A percentile compares a stretch with the other conserved stretches of the same genome.
These are phyloP conservation scores for Debaryomyces nepalensis DNA, from an alignment of 1,139 yeast species.

Conservation along the genomic window DNA sequence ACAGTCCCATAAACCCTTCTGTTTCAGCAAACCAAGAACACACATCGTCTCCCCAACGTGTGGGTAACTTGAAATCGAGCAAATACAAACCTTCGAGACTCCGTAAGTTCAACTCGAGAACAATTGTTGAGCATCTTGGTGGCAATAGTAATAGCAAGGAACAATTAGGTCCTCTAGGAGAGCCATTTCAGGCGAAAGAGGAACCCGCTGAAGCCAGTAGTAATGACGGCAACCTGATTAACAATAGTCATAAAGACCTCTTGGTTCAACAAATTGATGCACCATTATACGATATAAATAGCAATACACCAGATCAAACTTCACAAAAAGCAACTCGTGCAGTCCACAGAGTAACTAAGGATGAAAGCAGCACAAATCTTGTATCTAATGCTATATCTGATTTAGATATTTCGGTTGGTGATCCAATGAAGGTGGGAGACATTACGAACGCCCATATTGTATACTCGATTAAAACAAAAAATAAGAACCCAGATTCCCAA, in stretches of 20 bases:
- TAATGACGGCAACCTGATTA: slow-evolving; percentile 23
- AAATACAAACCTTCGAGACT: slow-evolving; percentile 51
- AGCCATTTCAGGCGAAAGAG: slow-evolving; percentile 16
- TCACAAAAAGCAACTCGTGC: slow-evolving; percentile 14
- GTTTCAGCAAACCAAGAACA: slow-evolving; percentile 34
- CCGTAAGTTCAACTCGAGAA: slow-evolving; percentile 38
- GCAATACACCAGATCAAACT: slow-evolving; percentile 23
- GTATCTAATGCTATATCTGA: slow-evolving; percentile 20
- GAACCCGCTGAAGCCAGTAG: slow-evolving; percentile 20
- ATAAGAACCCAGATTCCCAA: slow-evolving; percentile 36
- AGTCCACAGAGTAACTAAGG: slow-evolving; percentile 2
- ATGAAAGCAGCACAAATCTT: slow-evolving; percentile 9
- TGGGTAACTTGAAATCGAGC: slow-evolving; percentile 18
- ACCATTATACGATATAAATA: slow-evolving; percentile 52
- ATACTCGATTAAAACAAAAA: slow-evolving; percentile 70
- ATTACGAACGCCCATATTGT: slow-evolving; percentile 87
- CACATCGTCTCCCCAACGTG: slow-evolving; percentile 17
- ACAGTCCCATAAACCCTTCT: slow-evolving; percentile 41
- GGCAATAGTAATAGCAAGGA: slow-evolving; percentile 17
- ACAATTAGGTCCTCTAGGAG: slow-evolving; percentile 52
- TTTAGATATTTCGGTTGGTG: slow-evolving; percentile 78
- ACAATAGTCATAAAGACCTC: slow-evolving; percentile 5
- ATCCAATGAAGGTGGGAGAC: slow-evolving; percentile 92
- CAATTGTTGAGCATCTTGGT: slow-evolving; percentile 38
- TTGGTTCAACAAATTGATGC: slow-evolving; percentile 24